Evolutionary conservation across 352 stramenopile species (phyloP).

Genomic region (Globisporangium acanthophoron): DNA sequence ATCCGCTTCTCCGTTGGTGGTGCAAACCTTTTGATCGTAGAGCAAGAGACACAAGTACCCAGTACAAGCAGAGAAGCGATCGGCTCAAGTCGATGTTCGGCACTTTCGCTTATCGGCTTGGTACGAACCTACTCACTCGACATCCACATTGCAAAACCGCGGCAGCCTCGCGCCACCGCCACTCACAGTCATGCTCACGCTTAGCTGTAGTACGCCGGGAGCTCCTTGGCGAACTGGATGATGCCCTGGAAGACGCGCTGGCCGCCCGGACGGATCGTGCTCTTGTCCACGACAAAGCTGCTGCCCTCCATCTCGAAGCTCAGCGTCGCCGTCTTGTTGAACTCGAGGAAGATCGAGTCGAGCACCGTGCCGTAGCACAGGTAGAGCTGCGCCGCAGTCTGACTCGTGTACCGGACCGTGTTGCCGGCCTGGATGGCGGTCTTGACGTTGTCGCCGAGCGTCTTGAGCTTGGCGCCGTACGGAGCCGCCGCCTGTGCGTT

Average conservation of each 20-base stretch:
- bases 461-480: conserved; percentile 15
- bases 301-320: conserved; percentile 23
- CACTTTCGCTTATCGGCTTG: too few relatives aligned
- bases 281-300: conserved; percentile 17
- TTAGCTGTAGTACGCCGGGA: conserved; percentile 17
- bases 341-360: conserved; percentile 20
- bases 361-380: conserved; percentile 17
- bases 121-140: too few relatives aligned
- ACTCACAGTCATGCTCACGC: too few relatives aligned
- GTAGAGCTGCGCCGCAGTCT: conserved; percentile 20
- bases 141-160: too few relatives aligned
- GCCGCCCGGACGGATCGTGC: conserved; percentile 14
- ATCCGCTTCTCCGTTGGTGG: too few relatives aligned
- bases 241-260: conserved; percentile 18
- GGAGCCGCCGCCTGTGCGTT: conserved; percentile 6
- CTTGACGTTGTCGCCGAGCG: conserved; percentile 11
- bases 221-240: conserved; percentile 18
- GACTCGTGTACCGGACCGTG: conserved; percentile 14
- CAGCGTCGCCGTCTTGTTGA: conserved; percentile 16
- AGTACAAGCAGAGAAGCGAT: too few relatives aligned
- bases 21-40: too few relatives aligned
- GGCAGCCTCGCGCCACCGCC: too few relatives aligned
- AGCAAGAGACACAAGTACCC: too few relatives aligned
- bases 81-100: too few relatives aligned
- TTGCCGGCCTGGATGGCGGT: conserved; percentile 13